These are phyloP conservation scores for Cyberlindnera meyerae DNA, from an alignment of 805 yeast species.

Conservation along the genomic window DNA sequence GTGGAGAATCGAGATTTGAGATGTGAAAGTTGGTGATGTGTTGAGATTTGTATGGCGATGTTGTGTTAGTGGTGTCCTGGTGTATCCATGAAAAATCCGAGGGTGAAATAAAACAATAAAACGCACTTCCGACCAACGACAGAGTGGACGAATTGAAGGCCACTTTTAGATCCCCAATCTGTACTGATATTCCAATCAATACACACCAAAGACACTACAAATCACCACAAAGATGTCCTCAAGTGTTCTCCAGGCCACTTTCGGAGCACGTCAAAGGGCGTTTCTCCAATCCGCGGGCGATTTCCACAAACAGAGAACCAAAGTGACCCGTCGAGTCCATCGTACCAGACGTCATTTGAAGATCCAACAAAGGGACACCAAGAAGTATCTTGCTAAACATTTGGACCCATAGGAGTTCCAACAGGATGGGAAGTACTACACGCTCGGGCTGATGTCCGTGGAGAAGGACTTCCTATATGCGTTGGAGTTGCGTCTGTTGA, in stretches of 20 bases:
- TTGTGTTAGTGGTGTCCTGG: background rate
- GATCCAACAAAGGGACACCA: constrained; percentile 63
- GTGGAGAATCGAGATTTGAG: no score
- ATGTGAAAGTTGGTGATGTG: no score
- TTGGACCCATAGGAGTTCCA: constrained; percentile 47
- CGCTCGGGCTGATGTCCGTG: constrained; percentile 56
- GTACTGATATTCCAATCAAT: no score
- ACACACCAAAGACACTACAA: no score
- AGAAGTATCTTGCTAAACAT: constrained; percentile 48
- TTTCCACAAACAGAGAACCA: constrained; percentile 60
- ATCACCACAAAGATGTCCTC: constrained; percentile 4
- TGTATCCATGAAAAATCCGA: background rate
- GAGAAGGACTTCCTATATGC: constrained; percentile 77
- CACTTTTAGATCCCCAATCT: no score
- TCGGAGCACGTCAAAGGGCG: constrained; percentile 53
- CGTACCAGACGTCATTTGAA: constrained; percentile 60
- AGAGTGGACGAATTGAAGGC: no score
- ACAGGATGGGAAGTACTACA: constrained; percentile 47
- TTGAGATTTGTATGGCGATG: no score
- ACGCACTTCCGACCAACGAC: no score
- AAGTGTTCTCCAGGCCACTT: constrained; percentile 31
- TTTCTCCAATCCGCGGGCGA: constrained; percentile 66
- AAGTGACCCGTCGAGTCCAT: constrained; percentile 54
- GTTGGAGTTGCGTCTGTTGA: constrained; percentile 50
- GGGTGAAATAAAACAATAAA: no score